A percentile compares a stretch with the other conserved stretches of the same genome.
These are phyloP conservation scores for Backusella tuberculispora DNA, from an alignment of 192 early-diverging fungal species.

Conservation along the genomic window DNA sequence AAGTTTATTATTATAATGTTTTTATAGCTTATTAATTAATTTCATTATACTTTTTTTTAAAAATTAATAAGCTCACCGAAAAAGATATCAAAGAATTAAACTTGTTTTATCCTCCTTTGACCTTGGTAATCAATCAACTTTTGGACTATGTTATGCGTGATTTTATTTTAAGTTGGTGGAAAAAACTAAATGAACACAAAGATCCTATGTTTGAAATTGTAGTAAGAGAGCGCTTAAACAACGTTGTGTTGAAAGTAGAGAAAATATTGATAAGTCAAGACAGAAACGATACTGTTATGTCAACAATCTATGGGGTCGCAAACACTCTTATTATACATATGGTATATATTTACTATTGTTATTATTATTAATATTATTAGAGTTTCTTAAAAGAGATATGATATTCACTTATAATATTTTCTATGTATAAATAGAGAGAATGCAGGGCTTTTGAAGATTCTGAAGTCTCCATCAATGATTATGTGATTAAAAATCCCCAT, in stretches of 20 bases:
- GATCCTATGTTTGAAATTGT: constrained; percentile 17
- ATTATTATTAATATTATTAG: too few relatives aligned
- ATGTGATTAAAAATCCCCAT: constrained; percentile 46
- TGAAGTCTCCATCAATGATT: constrained; percentile 42
- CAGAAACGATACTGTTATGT: constrained; percentile 47
- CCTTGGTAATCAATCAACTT: not conserved
- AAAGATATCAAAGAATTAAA: constrained; percentile 15
- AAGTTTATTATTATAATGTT: not conserved
- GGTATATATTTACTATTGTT: constrained; percentile 34
- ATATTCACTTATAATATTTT: not conserved
- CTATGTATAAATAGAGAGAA: constrained; percentile 31
- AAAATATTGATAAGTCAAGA: constrained; percentile 32
- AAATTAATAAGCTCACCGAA: not conserved
- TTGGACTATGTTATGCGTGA: constrained; percentile 27
- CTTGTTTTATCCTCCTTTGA: constrained; percentile 27
- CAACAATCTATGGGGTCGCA: constrained; percentile 51
- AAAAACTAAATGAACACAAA: constrained; percentile 22
- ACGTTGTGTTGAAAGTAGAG: constrained; percentile 24
- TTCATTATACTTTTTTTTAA: not conserved
- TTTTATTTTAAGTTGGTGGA: constrained; percentile 39
- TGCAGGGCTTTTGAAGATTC: constrained; percentile 46
- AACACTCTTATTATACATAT: constrained; percentile 61
- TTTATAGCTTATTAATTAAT: not conserved
- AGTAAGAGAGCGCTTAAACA: constrained; percentile 31
- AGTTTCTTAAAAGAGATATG: not conserved